Conservation (phyloP, 2,329 filamentous ascomycete genomes). For the Aspergillus novofumigatus region DNA sequence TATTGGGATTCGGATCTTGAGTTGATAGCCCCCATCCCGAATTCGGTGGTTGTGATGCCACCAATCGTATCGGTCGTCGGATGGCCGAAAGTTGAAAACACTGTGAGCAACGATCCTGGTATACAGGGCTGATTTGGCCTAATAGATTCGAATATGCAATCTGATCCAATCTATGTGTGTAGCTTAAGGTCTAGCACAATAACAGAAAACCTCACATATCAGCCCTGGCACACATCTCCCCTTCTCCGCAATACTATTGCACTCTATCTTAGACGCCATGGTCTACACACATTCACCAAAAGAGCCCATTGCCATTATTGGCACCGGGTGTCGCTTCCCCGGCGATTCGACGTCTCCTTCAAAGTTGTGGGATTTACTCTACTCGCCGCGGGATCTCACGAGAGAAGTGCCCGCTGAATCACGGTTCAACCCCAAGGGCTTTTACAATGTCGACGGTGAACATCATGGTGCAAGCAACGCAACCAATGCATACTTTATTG, state of each 20-base stretch:
- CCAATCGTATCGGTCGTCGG: neutral
- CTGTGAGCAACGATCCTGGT: neutral
- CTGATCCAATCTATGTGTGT: neutral
- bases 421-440: conserved; percentile 22
- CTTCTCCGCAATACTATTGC: neutral
- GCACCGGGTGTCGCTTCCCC: conserved; percentile 43
- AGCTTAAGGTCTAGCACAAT: neutral
- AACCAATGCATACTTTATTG: conserved; percentile 19
- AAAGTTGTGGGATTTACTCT: conserved; percentile 39
- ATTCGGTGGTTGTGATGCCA: neutral
- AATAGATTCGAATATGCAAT: neutral
- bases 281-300: conserved; percentile 10
- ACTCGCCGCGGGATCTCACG: conserved; percentile 11
- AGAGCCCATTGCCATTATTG: conserved; percentile 44
- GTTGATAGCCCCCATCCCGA: neutral
- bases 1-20: neutral
- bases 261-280: neutral
- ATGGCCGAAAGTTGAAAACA: neutral
- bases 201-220: neutral
- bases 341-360: conserved; percentile 34
- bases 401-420: conserved; percentile 14
- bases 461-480: conserved; percentile 28
- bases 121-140: neutral
- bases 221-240: neutral
- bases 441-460: conserved; percentile 18